Conservation (phyloP, 2,329 filamentous ascomycete genomes). For the Botryotinia convoluta region DNA sequence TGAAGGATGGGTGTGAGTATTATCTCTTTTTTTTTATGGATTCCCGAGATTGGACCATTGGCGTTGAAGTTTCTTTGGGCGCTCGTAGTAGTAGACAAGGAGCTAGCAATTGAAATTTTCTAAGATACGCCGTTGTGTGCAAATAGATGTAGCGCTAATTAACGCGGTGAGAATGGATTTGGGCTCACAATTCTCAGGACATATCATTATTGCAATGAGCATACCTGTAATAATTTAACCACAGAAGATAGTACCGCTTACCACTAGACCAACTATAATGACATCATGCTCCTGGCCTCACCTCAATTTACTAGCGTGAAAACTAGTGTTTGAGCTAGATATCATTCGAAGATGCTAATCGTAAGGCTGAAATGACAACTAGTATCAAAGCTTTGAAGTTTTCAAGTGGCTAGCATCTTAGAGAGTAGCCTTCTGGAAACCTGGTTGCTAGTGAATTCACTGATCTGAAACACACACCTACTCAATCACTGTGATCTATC, state of each 20-base stretch:
- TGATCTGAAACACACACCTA: no score
- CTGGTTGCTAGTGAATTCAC: not conserved
- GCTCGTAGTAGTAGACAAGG: not conserved
- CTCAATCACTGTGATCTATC: not conserved
- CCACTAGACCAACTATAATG: not conserved
- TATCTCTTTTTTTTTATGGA: no score
- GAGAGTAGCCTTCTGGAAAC: no score
- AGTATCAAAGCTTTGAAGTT: not conserved
- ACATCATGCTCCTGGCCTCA: not conserved
- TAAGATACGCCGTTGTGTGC: accelerated
- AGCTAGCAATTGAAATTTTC: not conserved
- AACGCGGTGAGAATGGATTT: not conserved
- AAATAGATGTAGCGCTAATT: not conserved
- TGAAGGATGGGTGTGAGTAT: not conserved
- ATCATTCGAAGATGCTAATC: not conserved
- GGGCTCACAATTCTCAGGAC: not conserved
- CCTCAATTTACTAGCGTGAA: not conserved
- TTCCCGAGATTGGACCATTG: no score
- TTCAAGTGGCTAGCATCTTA: not conserved
- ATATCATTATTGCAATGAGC: not conserved
- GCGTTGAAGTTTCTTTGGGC: no score
- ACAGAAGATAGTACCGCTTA: not conserved
- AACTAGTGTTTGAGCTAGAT: not conserved
- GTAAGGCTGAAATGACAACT: not conserved
- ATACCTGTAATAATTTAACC: not conserved